Conservation (phyloP, 768 basidiomycete species). For the Baorangia bicolor region DNA sequence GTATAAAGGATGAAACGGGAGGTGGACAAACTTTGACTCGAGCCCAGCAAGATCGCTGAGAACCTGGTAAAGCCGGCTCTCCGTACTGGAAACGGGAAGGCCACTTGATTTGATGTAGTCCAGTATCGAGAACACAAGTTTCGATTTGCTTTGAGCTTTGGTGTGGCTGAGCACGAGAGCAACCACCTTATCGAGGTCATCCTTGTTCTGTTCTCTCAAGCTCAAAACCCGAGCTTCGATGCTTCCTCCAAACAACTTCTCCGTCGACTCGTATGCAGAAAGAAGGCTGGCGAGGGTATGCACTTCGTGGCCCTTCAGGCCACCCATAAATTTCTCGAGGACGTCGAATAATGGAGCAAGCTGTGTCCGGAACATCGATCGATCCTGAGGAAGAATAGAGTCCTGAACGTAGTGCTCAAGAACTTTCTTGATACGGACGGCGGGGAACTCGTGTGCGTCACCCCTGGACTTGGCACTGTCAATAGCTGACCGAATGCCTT, state of each 20-base stretch:
- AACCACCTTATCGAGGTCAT: conserved; percentile 85
- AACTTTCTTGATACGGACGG: conserved; percentile 78
- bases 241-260: conserved; percentile 90
- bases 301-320: conserved; percentile 86
- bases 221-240: conserved; percentile 90
- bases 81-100: conserved; percentile 70
- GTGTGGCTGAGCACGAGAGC: conserved; percentile 90
- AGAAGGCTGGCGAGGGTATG: conserved; percentile 75
- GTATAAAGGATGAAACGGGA: background rate
- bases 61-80: conserved; percentile 71
- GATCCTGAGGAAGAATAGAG: conserved; percentile 76
- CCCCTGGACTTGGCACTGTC: conserved; percentile 74
- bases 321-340: conserved; percentile 75
- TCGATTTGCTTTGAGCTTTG: conserved; percentile 91
- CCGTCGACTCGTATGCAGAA: conserved; percentile 77
- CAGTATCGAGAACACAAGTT: conserved; percentile 79
- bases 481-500: conserved; percentile 74
- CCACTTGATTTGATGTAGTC: conserved; percentile 87
- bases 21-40: conserved; percentile 72
- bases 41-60: conserved; percentile 80
- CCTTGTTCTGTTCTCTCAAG: conserved; percentile 90
- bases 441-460: conserved; percentile 85
- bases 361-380: conserved; percentile 72
- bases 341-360: conserved; percentile 69
- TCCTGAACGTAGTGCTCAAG: conserved; percentile 85